These are phyloP conservation scores for Neurospora crassa DNA, from an alignment of 2,329 filamentous ascomycete species.

Conservation along the genomic window DNA sequence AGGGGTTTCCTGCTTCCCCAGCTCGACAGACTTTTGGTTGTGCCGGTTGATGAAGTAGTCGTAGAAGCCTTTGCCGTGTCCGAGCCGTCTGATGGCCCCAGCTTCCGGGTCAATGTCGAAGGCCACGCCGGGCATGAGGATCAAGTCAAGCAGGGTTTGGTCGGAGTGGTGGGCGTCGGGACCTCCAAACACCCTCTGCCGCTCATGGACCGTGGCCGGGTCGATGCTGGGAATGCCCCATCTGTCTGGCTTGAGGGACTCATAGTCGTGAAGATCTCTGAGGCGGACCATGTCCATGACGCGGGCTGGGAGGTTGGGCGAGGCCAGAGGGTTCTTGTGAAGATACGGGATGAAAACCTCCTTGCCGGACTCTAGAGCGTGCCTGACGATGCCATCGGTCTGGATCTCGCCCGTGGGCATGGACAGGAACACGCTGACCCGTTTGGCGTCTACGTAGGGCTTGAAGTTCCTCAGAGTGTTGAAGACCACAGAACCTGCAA, in stretches of 20 bases:
- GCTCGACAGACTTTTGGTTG: constrained; percentile 31
- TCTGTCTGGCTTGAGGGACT: constrained; percentile 63
- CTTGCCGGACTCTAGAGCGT: constrained; percentile 71
- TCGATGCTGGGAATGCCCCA: constrained; percentile 94
- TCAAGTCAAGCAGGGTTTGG: constrained; percentile 59
- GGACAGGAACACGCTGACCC: constrained; percentile 80
- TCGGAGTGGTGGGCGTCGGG: constrained; percentile 34
- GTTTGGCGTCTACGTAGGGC: constrained; percentile 65
- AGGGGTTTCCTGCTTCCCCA: constrained; percentile 26
- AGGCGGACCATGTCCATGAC: constrained; percentile 96
- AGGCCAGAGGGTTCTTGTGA: constrained; percentile 46
- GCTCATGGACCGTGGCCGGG: constrained; percentile 49
- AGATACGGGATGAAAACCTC: constrained; percentile 88
- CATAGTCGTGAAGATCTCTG: constrained; percentile 64
- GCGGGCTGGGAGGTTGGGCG: constrained; percentile 43
- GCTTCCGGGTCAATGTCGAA: constrained; percentile 58
- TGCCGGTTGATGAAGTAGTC: constrained; percentile 84
- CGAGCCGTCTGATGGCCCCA: constrained; percentile 60
- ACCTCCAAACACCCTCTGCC: constrained; percentile 66
- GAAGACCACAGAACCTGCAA: constrained; percentile 54
- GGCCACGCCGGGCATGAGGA: constrained; percentile 86
- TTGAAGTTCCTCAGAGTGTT: constrained; percentile 55
- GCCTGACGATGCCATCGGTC: constrained; percentile 69
- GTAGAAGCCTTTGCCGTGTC: constrained; percentile 95
- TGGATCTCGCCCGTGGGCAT: constrained; percentile 86